Conservation (phyloP, 805 yeast species). For the Jamesozyma rosinii region DNA sequence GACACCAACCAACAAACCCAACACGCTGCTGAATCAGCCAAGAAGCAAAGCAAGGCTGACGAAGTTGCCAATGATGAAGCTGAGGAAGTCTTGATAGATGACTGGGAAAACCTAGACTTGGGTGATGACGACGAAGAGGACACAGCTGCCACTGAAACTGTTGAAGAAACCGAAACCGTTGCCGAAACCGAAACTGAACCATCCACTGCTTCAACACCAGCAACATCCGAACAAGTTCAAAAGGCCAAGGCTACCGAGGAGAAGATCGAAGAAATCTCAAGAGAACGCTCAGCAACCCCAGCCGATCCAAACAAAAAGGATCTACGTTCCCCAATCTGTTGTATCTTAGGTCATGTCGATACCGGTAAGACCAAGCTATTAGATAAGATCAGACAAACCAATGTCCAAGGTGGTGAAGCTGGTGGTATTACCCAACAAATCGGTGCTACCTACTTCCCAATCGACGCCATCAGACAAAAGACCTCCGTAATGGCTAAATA, state of each 20-base stretch:
- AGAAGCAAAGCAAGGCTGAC: conserved; percentile 17
- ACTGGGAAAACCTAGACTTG: conserved; percentile 72
- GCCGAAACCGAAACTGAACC: conserved; percentile 17
- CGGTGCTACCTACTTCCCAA: conserved; percentile 99
- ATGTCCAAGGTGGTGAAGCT: conserved; percentile 99
- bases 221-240: conserved; percentile 14
- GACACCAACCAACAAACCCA: conserved; percentile 20
- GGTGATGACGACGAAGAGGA: conserved; percentile 43
- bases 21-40: conserved; percentile 18
- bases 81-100: conserved; percentile 62
- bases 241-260: conserved; percentile 29
- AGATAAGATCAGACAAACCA: conserved; percentile 96
- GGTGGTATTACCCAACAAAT: conserved; percentile 99
- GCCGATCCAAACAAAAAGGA: conserved; percentile 35
- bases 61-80: conserved; percentile 31
- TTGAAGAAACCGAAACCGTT: conserved; percentile 13
- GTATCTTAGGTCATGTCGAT: conserved; percentile 99
- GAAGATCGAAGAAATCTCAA: conserved; percentile 21
- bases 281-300: conserved; percentile 8
- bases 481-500: conserved; percentile 83
- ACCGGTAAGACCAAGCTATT: conserved; percentile 97
- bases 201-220: conserved; percentile 10
- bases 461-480: conserved; percentile 82
- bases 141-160: conserved; percentile 12
- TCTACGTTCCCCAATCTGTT: conserved; percentile 96